Base-by-base conservation (phyloP, 148 eudicot genomes). In the Rhododendron simsii region DNA sequence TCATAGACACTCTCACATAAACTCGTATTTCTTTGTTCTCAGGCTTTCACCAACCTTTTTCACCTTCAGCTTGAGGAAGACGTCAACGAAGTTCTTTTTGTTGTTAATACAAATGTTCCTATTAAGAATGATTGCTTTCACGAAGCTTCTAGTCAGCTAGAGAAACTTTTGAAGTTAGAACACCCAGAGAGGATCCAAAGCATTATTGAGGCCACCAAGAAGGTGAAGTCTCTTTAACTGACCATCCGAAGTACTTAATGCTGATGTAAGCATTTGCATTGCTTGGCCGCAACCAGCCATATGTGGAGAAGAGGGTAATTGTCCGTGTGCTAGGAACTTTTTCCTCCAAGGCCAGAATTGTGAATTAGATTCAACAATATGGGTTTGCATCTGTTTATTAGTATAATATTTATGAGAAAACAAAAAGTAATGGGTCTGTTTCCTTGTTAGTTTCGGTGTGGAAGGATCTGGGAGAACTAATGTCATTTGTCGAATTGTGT, bases 1-100 rank as follows among this genome's bases (percentile, higher is more conserved):
- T 47, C 55, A 48, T 73, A n/a, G 16, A 59, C 9, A 44, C 30
- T 20, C n/a, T 35, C 7, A 20, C 55, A 20, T 73, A 75, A 50
- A 20, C n/a, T 73, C 23, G 41, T 30, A 2, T 85, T 20, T 51
- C 9, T 73, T 84, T 80, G 45, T 83, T 57, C 16, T 75, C 93
- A 96, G 99, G 99, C 93, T 26, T 97, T 95, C 83, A 86, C 89
- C 90, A 90, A 91, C 86, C 88, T 95, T 76, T 97, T 90, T 83
- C 87, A 85, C 85, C 95, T 97, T 87, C 92, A 93, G 90, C 97
- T 97, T 18, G 95, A 97, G 87, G 95, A 94, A 90, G 99, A 97
- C 88, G 96, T 97, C 80, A 97, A 97, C 85, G 98, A 93, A 89
- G 94, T 97, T 78, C 86, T 97, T 26, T 97, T 95, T 89, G 98